Evolutionary conservation across 2,329 filamentous ascomycete species (phyloP).

Genomic region (Cordyceps pruinosa): DNA sequence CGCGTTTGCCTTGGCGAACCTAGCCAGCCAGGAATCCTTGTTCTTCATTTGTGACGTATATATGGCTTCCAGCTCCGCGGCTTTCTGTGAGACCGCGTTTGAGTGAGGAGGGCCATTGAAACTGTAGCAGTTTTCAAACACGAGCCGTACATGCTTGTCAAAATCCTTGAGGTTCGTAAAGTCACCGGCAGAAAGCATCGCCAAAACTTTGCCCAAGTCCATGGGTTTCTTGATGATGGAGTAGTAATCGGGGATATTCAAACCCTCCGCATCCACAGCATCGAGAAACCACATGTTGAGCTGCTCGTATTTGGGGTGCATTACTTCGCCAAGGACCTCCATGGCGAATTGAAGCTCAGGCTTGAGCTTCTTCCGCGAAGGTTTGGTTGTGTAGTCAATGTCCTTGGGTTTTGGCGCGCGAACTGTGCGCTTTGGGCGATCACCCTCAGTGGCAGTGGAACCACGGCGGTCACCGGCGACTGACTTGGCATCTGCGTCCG

Average conservation of each 20-base stretch:
- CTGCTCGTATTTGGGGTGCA: constrained; percentile 62
- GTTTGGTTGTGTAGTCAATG: constrained; percentile 71
- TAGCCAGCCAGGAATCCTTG: constrained; percentile 75
- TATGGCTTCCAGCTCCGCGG: constrained; percentile 63
- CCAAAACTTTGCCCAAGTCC: constrained; percentile 78
- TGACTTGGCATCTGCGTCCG: constrained; percentile 16
- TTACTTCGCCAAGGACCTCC: constrained; percentile 69
- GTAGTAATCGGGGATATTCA: constrained; percentile 90
- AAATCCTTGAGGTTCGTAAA: constrained; percentile 82
- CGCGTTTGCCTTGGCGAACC: constrained; percentile 52
- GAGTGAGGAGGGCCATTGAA: constrained; percentile 62
- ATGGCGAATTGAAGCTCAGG: constrained; percentile 88
- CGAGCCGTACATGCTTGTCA: constrained; percentile 71
- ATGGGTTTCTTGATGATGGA: constrained; percentile 94
- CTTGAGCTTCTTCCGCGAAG: constrained; percentile 79
- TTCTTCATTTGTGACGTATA: constrained; percentile 71
- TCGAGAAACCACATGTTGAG: constrained; percentile 69
- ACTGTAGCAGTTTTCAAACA: constrained; percentile 83
- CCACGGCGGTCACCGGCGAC: constrained; percentile 9
- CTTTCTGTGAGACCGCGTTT: constrained; percentile 66
- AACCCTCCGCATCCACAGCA: constrained; percentile 86
- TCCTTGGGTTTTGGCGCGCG: constrained; percentile 87
- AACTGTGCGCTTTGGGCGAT: constrained; percentile 85
- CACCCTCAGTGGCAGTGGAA: constrained; percentile 49
- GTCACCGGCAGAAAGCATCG: constrained; percentile 68